Evolutionary conservation across 2,329 filamentous ascomycete genomes (phyloP).

Genomic region (Stachybotrys elegans): DNA sequence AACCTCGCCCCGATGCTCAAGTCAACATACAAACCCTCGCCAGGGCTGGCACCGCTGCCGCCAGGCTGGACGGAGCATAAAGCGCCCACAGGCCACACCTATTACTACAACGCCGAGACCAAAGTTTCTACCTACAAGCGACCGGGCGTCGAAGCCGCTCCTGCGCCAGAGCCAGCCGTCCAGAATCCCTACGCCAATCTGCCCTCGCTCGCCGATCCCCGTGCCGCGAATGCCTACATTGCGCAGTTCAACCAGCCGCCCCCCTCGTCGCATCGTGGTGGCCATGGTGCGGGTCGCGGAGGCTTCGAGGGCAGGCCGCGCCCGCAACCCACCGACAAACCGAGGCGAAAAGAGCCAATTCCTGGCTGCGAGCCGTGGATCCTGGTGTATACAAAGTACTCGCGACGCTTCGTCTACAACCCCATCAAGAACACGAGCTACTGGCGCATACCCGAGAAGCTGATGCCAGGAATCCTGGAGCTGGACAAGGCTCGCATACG

Average conservation of each 20-base stretch:
- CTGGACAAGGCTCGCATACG: constrained; percentile 69
- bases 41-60: constrained; percentile 55
- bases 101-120: constrained; percentile 80
- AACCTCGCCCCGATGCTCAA: constrained; percentile 54
- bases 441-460: constrained; percentile 88
- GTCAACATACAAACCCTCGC: constrained; percentile 65
- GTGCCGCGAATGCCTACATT: constrained; percentile 56
- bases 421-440: constrained; percentile 80
- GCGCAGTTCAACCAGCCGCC: constrained; percentile 45
- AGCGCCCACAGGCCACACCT: constrained; percentile 79
- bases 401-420: constrained; percentile 87
- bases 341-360: constrained; percentile 72
- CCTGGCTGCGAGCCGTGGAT: constrained; percentile 84
- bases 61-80: constrained; percentile 91
- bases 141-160: constrained; percentile 41
- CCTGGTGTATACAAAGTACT: constrained; percentile 87
- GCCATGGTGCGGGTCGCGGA: constrained; percentile 28
- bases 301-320: constrained; percentile 55
- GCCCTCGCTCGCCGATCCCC: constrained; percentile 46
- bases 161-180: constrained; percentile 24
- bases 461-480: constrained; percentile 71
- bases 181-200: constrained; percentile 20
- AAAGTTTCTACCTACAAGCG: constrained; percentile 85
- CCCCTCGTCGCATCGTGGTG: constrained; percentile 28
- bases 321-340: constrained; percentile 71